A percentile compares a stretch with the other conserved stretches of the same genome.
phyloP scores from a whole-genome alignment of 176 grass and related monocot genomes.

The Cenchrus purpureus region DNA sequence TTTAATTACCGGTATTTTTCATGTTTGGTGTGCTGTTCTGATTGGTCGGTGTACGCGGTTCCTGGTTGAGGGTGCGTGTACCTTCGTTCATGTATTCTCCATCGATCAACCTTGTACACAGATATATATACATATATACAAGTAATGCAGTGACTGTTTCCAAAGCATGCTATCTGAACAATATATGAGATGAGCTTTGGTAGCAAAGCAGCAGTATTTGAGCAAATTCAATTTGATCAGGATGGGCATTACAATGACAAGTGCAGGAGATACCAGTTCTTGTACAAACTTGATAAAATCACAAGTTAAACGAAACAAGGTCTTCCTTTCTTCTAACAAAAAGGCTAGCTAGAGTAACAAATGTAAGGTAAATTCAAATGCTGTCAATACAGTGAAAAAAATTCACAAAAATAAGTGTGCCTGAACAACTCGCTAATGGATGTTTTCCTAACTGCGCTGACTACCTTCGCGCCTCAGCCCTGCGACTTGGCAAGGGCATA shows the following conservation, averaged over 20 bases:
- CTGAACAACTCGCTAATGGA: not conserved
- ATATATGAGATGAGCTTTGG: not conserved
- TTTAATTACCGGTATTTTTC: not conserved
- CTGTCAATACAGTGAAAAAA: not conserved
- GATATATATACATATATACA: not conserved
- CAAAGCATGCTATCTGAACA: not conserved
- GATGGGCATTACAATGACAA: not conserved
- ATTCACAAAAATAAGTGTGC: not conserved
- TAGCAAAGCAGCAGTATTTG: not conserved
- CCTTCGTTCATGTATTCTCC: slow-evolving; percentile 11
- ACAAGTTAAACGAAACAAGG: not conserved
- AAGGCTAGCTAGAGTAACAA: not conserved
- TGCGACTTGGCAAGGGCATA: not conserved
- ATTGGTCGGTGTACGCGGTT: not conserved
- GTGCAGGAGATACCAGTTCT: not conserved
- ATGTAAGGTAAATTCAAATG: slow-evolving; percentile 29
- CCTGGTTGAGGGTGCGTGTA: not conserved
- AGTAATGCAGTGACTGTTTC: slow-evolving; percentile 12
- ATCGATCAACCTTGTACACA: slow-evolving; percentile 23
- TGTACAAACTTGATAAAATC: slow-evolving; percentile 2
- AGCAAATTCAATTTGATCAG: not conserved
- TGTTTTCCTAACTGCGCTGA: not conserved
- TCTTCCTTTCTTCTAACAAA: slow-evolving; percentile 15
- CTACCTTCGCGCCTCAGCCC: not conserved
- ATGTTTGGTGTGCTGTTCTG: slow-evolving; percentile 21